Conservation (phyloP, 129 eudicot genomes). For the Ambrosia trifida region DNA sequence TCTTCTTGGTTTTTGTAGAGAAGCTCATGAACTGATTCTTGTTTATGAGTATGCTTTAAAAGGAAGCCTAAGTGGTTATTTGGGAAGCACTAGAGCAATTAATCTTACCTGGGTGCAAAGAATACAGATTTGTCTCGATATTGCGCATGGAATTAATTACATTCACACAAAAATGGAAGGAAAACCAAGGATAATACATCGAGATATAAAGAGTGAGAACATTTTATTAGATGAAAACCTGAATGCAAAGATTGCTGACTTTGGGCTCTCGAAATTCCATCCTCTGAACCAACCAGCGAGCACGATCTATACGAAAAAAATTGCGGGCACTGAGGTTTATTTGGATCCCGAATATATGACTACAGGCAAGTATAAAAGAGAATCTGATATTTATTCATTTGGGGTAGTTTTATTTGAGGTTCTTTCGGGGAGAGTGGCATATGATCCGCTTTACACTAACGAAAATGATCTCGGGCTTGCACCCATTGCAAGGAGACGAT, state of each 20-base stretch:
- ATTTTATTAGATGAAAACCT: neutral
- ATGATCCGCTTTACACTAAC: neutral
- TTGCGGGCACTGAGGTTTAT: neutral
- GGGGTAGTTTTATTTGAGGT: neutral
- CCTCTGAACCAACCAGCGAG: neutral
- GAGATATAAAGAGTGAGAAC: constrained; percentile 5
- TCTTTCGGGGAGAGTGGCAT: neutral
- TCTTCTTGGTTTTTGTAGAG: neutral
- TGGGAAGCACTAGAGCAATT: neutral
- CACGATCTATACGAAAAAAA: neutral
- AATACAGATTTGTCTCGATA: neutral
- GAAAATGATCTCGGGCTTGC: neutral
- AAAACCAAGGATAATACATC: neutral
- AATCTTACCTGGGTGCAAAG: neutral
- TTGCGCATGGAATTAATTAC: neutral
- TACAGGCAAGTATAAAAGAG: neutral
- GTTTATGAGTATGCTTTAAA: neutral
- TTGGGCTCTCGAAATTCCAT: neutral
- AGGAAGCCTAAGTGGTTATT: neutral
- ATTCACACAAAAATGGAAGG: neutral
- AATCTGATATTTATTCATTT: neutral
- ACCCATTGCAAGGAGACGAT: neutral
- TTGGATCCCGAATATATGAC: neutral
- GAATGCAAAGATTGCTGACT: neutral
- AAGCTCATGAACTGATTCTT: neutral